Conservation (phyloP, 2,329 filamentous ascomycete genomes). For the Aspergillus oerlinghausenensis region DNA sequence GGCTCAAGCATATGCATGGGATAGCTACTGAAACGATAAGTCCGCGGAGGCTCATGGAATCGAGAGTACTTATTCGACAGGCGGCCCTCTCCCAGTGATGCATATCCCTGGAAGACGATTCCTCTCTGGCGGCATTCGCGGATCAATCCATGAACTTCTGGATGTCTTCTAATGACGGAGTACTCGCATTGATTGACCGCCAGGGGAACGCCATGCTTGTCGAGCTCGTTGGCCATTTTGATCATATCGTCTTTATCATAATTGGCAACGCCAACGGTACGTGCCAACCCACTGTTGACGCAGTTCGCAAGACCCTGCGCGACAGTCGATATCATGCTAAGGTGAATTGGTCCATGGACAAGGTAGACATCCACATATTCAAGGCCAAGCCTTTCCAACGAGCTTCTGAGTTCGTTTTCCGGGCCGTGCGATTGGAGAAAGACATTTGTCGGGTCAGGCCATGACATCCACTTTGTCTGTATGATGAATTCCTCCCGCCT, state of each 20-base stretch:
- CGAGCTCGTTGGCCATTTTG: constrained; percentile 39
- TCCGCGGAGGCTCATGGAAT: constrained; percentile 34
- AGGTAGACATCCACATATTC: constrained; percentile 42
- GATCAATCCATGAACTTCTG: constrained; percentile 38
- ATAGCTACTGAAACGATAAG: constrained; percentile 40
- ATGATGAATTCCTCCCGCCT: constrained; percentile 35
- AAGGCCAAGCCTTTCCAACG: constrained; percentile 36
- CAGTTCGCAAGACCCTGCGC: constrained; percentile 42
- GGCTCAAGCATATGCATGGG: constrained; percentile 42
- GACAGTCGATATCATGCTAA: constrained; percentile 35
- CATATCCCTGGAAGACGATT: constrained; percentile 43
- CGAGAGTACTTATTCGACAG: constrained; percentile 39
- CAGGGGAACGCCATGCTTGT: constrained; percentile 35
- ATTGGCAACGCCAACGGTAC: constrained; percentile 43
- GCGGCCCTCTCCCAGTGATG: constrained; percentile 38
- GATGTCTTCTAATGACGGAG: constrained; percentile 39
- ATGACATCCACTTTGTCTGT: constrained; percentile 38
- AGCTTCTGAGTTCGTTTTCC: constrained; percentile 33
- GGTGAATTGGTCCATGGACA: constrained; percentile 43
- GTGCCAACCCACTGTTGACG: constrained; percentile 39
- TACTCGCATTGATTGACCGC: constrained; percentile 45
- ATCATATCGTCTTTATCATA: constrained; percentile 41
- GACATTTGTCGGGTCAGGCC: constrained; percentile 30
- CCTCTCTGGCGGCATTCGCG: constrained; percentile 37
- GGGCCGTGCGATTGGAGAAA: constrained; percentile 30